Conservation (phyloP, 2,329 filamentous ascomycete genomes). For the Microcyclospora pomicola region DNA sequence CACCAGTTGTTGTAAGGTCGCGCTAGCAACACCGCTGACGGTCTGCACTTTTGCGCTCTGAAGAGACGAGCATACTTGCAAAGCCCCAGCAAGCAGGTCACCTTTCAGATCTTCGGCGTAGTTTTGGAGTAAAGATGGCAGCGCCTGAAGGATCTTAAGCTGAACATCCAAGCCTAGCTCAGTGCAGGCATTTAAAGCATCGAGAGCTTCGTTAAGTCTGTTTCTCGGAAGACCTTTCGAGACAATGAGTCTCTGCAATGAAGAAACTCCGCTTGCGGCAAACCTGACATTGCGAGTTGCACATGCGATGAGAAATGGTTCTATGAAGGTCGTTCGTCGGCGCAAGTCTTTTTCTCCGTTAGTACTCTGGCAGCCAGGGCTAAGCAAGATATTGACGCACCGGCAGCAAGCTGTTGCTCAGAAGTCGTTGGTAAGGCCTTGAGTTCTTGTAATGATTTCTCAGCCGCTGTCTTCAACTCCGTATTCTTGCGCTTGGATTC, state of each 20-base stretch:
- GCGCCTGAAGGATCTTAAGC: constrained; percentile 83
- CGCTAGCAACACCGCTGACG: constrained; percentile 88
- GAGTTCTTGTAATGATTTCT: constrained; percentile 83
- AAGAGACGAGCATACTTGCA: constrained; percentile 84
- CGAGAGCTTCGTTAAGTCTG: constrained; percentile 71
- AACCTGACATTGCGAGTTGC: constrained; percentile 82
- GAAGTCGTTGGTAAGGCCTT: constrained; percentile 60
- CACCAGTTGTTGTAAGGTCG: constrained; percentile 89
- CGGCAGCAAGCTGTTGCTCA: constrained; percentile 60
- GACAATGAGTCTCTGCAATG: constrained; percentile 77
- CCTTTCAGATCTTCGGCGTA: constrained; percentile 71
- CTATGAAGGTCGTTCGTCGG: constrained; percentile 69
- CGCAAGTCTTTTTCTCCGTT: constrained; percentile 53
- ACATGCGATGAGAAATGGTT: constrained; percentile 89
- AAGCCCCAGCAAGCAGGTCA: constrained; percentile 62
- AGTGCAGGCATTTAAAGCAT: constrained; percentile 74
- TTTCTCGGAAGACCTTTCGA: constrained; percentile 64
- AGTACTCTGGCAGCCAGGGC: constrained; percentile 6
- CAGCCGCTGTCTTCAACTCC: constrained; percentile 79
- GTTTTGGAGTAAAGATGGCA: constrained; percentile 81
- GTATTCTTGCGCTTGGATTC: constrained; percentile 92
- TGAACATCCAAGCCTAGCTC: constrained; percentile 68
- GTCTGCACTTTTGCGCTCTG: constrained; percentile 86
- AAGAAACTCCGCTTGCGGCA: constrained; percentile 73
- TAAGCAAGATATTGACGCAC: constrained; percentile 29